Evolutionary conservation across 2,329 filamentous ascomycete species (phyloP), one percentile per base, ranked within the genome.

Genomic region (Epichloe sylvatica): DNA sequence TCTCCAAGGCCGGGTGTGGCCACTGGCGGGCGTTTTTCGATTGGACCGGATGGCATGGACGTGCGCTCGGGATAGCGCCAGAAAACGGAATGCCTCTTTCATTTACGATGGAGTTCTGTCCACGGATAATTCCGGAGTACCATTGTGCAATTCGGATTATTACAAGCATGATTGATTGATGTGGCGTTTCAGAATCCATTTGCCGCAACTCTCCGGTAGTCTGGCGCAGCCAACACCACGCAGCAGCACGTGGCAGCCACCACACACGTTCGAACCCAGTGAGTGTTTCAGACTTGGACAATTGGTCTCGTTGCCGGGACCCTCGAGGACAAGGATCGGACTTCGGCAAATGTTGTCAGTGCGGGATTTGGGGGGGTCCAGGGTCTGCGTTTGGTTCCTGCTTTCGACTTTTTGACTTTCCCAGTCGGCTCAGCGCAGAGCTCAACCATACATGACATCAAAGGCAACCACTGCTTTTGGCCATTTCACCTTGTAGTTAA

Each of bases 201-300:
- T 19, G 38, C 38, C 23, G 38, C 38, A 11, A 13, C 15, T 21
- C 38, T 19, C 6, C 35, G 35, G n/a, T 13, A 7, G 3, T 37
- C 35, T 37, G 35, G 38, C 7, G n/a, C 38, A 21, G 38, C 11
- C 17, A 40, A 21, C 17, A 40, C n/a, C 5, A 34, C 17, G 37
- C 33, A 17, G 19, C n/a, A 23, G 47, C 47, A 49, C 47, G 47
- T 45, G 47, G 47, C 47, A 45, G 47, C 47, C 34, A 44, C 41
- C 41, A 21, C 17, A 23, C 19, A 25, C 19, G 40, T 44, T 17
- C n/a, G 33, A n/a, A 38, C 5, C 33, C 46, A 30, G 17, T 49
- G 39, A 36, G n/a, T 49, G 39, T 44, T 49, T 44, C 37, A 36
- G 9, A 7, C 30, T 38, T 23, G 3, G 15, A 5, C 15, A 12